Conservation (phyloP, 2,329 filamentous ascomycete genomes). For the Hypoxylon sp. region DNA sequence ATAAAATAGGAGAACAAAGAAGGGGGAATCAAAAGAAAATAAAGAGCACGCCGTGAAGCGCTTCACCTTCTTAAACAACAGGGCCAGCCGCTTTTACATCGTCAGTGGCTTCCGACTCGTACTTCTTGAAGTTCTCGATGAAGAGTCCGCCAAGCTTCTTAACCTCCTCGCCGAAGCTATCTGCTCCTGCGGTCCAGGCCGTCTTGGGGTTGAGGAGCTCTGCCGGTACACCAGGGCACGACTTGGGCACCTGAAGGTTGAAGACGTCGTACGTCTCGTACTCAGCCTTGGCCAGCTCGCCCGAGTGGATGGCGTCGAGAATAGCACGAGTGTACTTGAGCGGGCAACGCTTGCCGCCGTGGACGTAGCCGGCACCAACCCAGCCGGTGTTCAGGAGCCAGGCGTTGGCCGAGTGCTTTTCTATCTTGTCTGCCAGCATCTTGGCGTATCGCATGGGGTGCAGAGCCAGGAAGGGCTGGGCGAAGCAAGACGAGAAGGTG, state of each 20-base stretch:
- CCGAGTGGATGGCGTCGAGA: slow-evolving; percentile 96
- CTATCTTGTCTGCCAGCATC: slow-evolving; percentile 99
- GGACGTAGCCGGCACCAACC: slow-evolving; percentile 80
- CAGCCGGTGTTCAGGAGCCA: slow-evolving; percentile 89
- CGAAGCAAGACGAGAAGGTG: slow-evolving; percentile 99
- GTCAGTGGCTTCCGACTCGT: slow-evolving; percentile 80
- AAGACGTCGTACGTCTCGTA: slow-evolving; percentile 97
- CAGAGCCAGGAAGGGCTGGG: slow-evolving; percentile 96
- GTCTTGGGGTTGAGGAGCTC: slow-evolving; percentile 95
- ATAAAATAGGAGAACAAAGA: slow-evolving; percentile 15
- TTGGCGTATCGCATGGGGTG: slow-evolving; percentile 99
- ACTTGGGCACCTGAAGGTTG: slow-evolving; percentile 95
- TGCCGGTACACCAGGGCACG: slow-evolving; percentile 84
- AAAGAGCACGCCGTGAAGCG: slow-evolving; percentile 24
- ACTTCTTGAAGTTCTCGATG: slow-evolving; percentile 98
- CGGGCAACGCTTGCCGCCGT: slow-evolving; percentile 95
- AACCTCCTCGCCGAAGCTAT: slow-evolving; percentile 87
- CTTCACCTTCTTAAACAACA: slow-evolving; percentile 43
- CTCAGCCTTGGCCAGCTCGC: slow-evolving; percentile 89
- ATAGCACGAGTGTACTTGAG: slow-evolving; percentile 99
- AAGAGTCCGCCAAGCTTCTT: slow-evolving; percentile 90
- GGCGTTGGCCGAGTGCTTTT: slow-evolving; percentile 91
- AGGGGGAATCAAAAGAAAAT: slow-evolving; percentile 20
- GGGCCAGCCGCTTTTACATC: slow-evolving; percentile 77
- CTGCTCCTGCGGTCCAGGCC: slow-evolving; percentile 84